Conservation (phyloP, 352 stramenopile species). For the Bremia lactucae region DNA sequence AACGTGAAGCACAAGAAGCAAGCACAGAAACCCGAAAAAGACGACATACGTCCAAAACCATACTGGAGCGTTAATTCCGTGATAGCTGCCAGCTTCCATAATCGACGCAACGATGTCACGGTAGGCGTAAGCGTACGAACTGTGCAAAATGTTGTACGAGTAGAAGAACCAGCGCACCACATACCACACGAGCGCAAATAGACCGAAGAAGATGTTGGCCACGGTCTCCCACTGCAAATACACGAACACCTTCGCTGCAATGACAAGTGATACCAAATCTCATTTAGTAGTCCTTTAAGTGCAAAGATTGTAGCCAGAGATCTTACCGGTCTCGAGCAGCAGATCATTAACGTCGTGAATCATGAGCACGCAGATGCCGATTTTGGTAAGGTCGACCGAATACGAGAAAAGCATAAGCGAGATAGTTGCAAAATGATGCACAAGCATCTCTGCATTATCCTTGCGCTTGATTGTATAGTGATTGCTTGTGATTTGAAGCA, state of each 20-base stretch:
- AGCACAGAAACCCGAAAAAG: conserved; percentile 43
- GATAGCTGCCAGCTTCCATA: conserved; percentile 26
- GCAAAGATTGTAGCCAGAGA: neutral
- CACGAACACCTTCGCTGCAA: conserved; percentile 65
- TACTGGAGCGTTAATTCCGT: conserved; percentile 22
- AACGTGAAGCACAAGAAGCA: conserved; percentile 58
- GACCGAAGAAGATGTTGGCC: conserved; percentile 58
- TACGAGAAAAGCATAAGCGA: conserved; percentile 73
- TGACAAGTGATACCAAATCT: neutral
- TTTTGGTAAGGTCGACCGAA: conserved; percentile 52
- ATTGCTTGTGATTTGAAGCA: conserved; percentile 72
- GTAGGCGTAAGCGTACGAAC: conserved; percentile 41
- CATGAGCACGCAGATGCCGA: conserved; percentile 70
- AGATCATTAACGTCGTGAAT: conserved; percentile 78
- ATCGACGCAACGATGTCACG: conserved; percentile 42
- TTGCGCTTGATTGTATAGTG: conserved; percentile 79
- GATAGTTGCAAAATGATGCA: conserved; percentile 72
- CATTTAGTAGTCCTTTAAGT: neutral
- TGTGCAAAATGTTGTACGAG: conserved; percentile 64
- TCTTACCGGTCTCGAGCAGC: conserved; percentile 33
- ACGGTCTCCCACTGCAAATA: conserved; percentile 59
- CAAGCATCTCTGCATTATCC: conserved; percentile 72
- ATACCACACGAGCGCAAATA: conserved; percentile 66
- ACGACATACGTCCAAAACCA: conserved; percentile 52
- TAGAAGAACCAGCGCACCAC: conserved; percentile 61